phyloP scores from a whole-genome alignment of 495 filamentous ascomycete species.

The Tricharina praecox region DNA sequence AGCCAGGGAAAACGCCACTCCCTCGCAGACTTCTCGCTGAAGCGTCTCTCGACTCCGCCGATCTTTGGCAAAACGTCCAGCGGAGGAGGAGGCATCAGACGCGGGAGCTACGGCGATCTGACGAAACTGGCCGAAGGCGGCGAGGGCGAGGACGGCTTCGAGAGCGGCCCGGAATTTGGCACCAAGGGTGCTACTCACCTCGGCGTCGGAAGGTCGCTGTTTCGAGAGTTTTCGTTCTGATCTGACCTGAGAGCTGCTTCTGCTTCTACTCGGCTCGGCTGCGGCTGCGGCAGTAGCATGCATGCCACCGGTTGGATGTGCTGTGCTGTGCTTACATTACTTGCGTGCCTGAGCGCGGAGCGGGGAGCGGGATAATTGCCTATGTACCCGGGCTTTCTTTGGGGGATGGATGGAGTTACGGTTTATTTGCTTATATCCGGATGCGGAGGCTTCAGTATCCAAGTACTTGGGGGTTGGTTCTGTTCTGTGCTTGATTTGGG shows the following conservation, averaged over 20 bases:
- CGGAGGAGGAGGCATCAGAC: slow-evolving; percentile 6
- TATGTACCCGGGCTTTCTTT: background rate
- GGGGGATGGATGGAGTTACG: background rate
- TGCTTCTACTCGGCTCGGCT: background rate
- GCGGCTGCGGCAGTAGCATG: background rate
- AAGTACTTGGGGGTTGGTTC: background rate
- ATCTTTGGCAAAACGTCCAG: slow-evolving; percentile 9
- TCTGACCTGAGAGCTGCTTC: background rate
- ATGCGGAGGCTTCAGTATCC: background rate
- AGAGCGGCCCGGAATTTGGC: background rate
- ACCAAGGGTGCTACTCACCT: slow-evolving; percentile 8
- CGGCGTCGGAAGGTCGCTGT: slow-evolving; percentile 11
- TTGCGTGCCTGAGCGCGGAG: background rate
- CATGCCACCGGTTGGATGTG: background rate
- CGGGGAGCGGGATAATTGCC: background rate
- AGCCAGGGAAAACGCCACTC: slow-evolving; percentile 18
- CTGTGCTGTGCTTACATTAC: background rate
- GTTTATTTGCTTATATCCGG: background rate
- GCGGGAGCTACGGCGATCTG: slow-evolving; percentile 15
- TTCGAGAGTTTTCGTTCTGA: slow-evolving; percentile 22
- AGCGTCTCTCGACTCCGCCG: slow-evolving; percentile 14
- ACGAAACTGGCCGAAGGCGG: background rate
- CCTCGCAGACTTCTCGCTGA: slow-evolving; percentile 14
- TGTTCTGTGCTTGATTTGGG: background rate
- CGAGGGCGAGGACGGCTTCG: background rate